Conservation (phyloP, 2,329 filamentous ascomycete genomes). For the Zymoseptoria crescenta region DNA sequence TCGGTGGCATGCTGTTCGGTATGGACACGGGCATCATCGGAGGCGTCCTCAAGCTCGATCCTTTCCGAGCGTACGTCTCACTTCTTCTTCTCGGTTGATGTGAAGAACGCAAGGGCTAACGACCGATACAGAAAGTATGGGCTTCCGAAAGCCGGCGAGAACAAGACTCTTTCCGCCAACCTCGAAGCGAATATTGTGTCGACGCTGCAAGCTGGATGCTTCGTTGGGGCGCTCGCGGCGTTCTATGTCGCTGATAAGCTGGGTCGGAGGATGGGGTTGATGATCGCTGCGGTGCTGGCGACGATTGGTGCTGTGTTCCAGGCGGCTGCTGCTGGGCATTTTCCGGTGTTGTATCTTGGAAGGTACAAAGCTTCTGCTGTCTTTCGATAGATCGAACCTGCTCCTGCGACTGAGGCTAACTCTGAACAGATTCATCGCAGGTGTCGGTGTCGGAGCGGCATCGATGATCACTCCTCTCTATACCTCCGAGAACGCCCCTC, state of each 20-base stretch:
- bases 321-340: constrained; percentile 45
- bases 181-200: constrained; percentile 53
- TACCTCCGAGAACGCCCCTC: constrained; percentile 42
- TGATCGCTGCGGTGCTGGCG: constrained; percentile 51
- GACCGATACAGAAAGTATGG: constrained; percentile 44
- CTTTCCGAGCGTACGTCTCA: constrained; percentile 46
- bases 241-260: constrained; percentile 63
- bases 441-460: constrained; percentile 32
- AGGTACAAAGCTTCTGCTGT: constrained; percentile 9
- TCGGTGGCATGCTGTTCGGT: constrained; percentile 62
- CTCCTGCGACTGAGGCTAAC: neutral
- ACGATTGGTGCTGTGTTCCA: constrained; percentile 66
- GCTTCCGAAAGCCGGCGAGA: constrained; percentile 30
- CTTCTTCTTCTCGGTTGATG: neutral
- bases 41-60: constrained; percentile 54
- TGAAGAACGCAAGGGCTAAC: neutral
- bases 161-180: constrained; percentile 13
- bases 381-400: neutral
- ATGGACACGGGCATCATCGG: constrained; percentile 61
- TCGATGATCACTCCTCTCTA: constrained; percentile 54
- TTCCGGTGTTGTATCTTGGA: constrained; percentile 16
- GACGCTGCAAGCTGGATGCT: constrained; percentile 65
- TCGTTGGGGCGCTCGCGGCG: constrained; percentile 62
- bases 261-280: constrained; percentile 63
- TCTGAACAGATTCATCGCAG: constrained; percentile 45